Evolutionary conservation across 352 stramenopile species (phyloP).

Genomic region (Phytophthora hibernalis): DNA sequence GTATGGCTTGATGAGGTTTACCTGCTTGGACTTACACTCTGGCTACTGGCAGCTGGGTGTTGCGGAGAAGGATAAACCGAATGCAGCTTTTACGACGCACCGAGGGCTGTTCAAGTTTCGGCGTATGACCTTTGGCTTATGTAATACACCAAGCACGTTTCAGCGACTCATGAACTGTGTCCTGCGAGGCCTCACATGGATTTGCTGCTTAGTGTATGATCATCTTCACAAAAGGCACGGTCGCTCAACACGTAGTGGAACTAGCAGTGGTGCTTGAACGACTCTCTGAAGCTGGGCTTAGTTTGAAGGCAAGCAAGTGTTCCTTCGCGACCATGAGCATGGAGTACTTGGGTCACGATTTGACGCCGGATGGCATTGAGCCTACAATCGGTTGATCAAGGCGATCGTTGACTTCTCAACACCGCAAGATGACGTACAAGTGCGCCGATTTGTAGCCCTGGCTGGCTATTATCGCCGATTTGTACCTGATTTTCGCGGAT

Average conservation of each 20-base stretch:
- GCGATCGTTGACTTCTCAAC: no score
- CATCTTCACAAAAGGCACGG: constrained; percentile 18
- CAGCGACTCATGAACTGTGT: constrained; percentile 35
- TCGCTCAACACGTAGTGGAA: constrained; percentile 21
- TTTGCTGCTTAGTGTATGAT: constrained; percentile 33
- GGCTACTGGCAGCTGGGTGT: constrained; percentile 17
- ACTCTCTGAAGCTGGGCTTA: constrained; percentile 2
- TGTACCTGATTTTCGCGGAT: no score
- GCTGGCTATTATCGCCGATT: no score
- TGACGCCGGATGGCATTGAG: constrained; percentile 9
- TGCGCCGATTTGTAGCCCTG: no score
- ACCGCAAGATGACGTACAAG: no score
- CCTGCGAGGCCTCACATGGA: constrained; percentile 20
- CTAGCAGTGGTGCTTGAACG: constrained; percentile 23
- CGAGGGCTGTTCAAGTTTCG: constrained; percentile 21
- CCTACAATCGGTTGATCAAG: no score
- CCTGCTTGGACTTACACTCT: constrained; percentile 16
- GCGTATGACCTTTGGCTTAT: no score
- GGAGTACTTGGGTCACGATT: constrained; percentile 32
- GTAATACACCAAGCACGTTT: constrained; percentile 31
- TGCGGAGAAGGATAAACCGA: constrained; percentile 14
- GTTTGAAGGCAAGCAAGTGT: constrained; percentile 25
- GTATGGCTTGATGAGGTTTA: constrained; percentile 4
- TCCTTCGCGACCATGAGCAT: constrained; percentile 14
- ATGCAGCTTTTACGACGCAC: constrained; percentile 26